Evolutionary conservation across 169 alveolate species (phyloP).

Genomic region (Miamiensis avidus): DNA sequence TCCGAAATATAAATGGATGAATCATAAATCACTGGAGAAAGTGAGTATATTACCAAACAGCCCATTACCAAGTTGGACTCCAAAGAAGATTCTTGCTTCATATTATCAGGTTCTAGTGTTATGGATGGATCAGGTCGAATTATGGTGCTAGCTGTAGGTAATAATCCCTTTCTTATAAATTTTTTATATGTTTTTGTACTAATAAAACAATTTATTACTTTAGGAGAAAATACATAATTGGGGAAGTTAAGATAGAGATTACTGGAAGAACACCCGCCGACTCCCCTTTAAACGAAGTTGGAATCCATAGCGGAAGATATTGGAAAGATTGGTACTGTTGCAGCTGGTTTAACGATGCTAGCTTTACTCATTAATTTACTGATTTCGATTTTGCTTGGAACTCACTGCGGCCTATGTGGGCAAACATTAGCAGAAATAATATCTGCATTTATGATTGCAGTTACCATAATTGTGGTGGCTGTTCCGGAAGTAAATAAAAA

Average conservation of each 20-base stretch:
- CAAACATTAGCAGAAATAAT: conserved; percentile 35
- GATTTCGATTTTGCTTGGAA: conserved; percentile 20
- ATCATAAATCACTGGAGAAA: conserved; percentile 91
- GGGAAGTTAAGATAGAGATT: conserved; percentile 70
- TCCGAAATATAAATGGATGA: conserved; percentile 85
- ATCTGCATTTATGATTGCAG: conserved; percentile 57
- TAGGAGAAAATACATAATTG: conserved; percentile 81
- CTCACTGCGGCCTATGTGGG: conserved; percentile 29
- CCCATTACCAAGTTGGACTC: conserved; percentile 36
- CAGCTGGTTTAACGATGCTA: conserved; percentile 38
- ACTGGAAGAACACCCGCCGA: conserved; percentile 74
- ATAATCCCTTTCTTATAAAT: too few relatives aligned
- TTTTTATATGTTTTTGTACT: too few relatives aligned
- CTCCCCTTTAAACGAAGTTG: conserved; percentile 85
- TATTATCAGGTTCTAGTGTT: conserved; percentile 88
- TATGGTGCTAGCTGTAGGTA: conserved; percentile 52
- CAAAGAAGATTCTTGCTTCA: conserved; percentile 72
- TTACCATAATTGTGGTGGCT: conserved; percentile 70
- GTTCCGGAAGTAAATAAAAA: conserved; percentile 34
- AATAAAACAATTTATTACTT: conserved; percentile 63
- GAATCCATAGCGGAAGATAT: conserved; percentile 77
- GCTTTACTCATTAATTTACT: conserved; percentile 27
- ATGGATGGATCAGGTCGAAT: conserved; percentile 86
- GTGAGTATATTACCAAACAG: conserved; percentile 79
- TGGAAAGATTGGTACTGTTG: conserved; percentile 44